Percentiles rank a stretch among this genome's conserved stretches.
Conservation (phyloP, 2,329 filamentous ascomycete species). For the Zymoseptoria ardabiliae region DNA sequence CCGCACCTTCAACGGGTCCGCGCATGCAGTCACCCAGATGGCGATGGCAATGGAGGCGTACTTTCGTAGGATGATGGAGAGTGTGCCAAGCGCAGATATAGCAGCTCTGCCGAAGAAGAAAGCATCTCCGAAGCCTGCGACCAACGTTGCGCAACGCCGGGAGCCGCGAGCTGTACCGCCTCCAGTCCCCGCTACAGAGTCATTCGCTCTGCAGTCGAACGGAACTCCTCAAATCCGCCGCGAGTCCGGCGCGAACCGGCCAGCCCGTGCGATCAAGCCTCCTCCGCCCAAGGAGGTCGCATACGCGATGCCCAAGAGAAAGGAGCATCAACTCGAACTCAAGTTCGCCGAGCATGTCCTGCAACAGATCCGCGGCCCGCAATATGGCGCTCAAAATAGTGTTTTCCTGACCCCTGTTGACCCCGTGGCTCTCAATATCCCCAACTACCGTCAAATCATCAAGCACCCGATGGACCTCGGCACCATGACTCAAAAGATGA, state of each 20-base stretch:
- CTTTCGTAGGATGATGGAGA: conserved; percentile 54
- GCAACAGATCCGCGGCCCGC: conserved; percentile 66
- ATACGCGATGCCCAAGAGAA: conserved; percentile 81
- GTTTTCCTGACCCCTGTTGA: conserved; percentile 83
- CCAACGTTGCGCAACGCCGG: conserved; percentile 22
- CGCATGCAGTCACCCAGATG: conserved; percentile 64
- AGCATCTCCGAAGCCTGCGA: conserved; percentile 23
- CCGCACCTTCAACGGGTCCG: conserved; percentile 70
- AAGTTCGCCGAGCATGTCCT: conserved; percentile 82
- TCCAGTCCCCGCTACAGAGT: conserved; percentile 35
- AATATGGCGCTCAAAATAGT: conserved; percentile 59
- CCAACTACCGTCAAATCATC: conserved; percentile 85
- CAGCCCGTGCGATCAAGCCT: conserved; percentile 88
- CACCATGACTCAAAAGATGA: conserved; percentile 72
- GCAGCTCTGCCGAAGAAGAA: conserved; percentile 46
- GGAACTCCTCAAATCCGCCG: conserved; percentile 77
- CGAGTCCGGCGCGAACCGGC: conserved; percentile 74
- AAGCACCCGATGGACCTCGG: conserved; percentile 94
- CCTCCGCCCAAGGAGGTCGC: conserved; percentile 87
- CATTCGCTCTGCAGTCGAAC: conserved; percentile 70
- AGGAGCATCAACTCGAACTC: conserved; percentile 82
- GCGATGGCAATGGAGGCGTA: conserved; percentile 55
- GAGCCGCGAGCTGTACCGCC: conserved; percentile 23
- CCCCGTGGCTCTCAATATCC: conserved; percentile 87
- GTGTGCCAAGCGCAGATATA: conserved; percentile 49